Conservation (phyloP, 2,329 filamentous ascomycete species). For the Claviceps sp. region DNA sequence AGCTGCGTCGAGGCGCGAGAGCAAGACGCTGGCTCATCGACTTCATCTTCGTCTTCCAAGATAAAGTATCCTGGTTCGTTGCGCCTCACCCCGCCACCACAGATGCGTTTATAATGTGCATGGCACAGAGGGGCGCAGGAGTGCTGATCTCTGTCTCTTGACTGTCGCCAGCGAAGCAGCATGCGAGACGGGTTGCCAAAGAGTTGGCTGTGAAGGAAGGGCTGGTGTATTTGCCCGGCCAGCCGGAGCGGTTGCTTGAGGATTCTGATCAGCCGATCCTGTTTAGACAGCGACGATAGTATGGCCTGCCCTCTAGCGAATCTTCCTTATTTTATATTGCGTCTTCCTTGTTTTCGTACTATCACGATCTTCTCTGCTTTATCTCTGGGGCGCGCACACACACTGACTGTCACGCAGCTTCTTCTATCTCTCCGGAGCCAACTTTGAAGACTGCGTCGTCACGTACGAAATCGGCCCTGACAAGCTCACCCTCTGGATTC, state of each 20-base stretch:
- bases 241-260: slow-evolving; percentile 36
- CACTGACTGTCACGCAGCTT: slow-evolving; percentile 27
- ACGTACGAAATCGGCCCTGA: slow-evolving; percentile 48
- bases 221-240: slow-evolving; percentile 42
- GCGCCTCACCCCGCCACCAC: not conserved
- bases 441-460: slow-evolving; percentile 40
- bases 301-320: slow-evolving; percentile 13
- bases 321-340: not conserved
- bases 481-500: slow-evolving; percentile 58
- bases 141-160: not conserved
- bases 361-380: not conserved
- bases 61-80: slow-evolving; percentile 24
- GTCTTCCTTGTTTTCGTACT: not conserved
- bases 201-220: slow-evolving; percentile 35
- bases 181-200: slow-evolving; percentile 41
- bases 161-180: slow-evolving; percentile 32
- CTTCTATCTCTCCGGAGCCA: slow-evolving; percentile 42
- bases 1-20: slow-evolving; percentile 21
- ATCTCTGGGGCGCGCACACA: not conserved
- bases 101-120: not conserved
- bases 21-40: not conserved
- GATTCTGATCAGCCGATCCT: slow-evolving; percentile 43
- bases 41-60: not conserved
- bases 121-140: not conserved
- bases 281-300: slow-evolving; percentile 48